Evolutionary conservation across 306 rosid species (phyloP).

Genomic region (Cyclanthera cordifolia): DNA sequence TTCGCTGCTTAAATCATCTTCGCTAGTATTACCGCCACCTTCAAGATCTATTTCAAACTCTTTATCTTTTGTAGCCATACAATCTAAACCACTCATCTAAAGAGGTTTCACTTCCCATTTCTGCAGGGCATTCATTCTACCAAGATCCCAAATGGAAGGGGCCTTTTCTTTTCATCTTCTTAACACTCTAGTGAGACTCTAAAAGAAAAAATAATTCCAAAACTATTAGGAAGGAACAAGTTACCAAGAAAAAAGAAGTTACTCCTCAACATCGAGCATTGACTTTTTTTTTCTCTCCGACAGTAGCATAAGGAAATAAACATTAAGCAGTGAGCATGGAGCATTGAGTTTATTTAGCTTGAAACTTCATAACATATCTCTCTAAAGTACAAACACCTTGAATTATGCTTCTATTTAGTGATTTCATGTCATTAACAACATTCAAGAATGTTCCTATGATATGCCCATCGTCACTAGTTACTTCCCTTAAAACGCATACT

Average conservation of each 20-base stretch:
- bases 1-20: conserved; percentile 44
- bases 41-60: conserved; percentile 19
- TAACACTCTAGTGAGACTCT: background rate
- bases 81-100: conserved; percentile 9
- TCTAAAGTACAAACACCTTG: conserved; percentile 21
- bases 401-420: background rate
- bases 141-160: conserved; percentile 7
- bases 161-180: conserved; percentile 10
- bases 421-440: background rate
- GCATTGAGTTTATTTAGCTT: background rate
- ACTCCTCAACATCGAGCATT: background rate
- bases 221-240: background rate
- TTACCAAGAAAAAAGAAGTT: background rate
- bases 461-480: too few relatives aligned
- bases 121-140: conserved; percentile 8
- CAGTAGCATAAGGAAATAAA: too few relatives aligned
- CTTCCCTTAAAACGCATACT: background rate
- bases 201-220: background rate
- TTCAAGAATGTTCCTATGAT: background rate
- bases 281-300: too few relatives aligned
- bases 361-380: too few relatives aligned
- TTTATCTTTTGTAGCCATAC: conserved; percentile 11
- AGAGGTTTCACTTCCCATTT: conserved; percentile 7
- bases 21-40: conserved; percentile 21
- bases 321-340: too few relatives aligned